Evolutionary conservation across 2,329 filamentous ascomycete species (phyloP).

Genomic region (Xylariaceae sp.): DNA sequence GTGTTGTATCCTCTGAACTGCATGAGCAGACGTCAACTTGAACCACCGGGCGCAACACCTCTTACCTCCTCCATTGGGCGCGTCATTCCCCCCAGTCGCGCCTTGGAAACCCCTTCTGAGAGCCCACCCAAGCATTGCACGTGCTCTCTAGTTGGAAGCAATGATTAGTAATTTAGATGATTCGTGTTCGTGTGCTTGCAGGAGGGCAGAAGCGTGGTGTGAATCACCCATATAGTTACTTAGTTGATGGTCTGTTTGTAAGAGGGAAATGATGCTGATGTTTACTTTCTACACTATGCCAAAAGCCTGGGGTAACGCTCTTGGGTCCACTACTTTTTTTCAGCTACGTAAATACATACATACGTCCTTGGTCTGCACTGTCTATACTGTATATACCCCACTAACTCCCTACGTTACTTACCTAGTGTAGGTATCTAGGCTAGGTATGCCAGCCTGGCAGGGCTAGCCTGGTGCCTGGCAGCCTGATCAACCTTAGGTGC

Average conservation of each 20-base stretch:
- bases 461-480: neutral
- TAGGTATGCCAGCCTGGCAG: no score
- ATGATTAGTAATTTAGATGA: neutral
- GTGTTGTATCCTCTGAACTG: slow-evolving; percentile 46
- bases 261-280: neutral
- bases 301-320: neutral
- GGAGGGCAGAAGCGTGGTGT: neutral
- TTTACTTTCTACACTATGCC: neutral
- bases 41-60: slow-evolving; percentile 2
- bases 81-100: slow-evolving; percentile 41
- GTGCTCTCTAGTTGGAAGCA: slow-evolving; percentile 13
- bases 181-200: neutral
- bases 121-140: slow-evolving; percentile 65
- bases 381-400: no score
- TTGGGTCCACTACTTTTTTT: neutral
- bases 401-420: no score
- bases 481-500: neutral
- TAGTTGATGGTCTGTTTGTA: neutral
- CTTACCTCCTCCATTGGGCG: slow-evolving; percentile 34
- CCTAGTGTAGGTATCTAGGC: no score
- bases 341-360: neutral
- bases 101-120: slow-evolving; percentile 50
- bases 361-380: no score
- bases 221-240: neutral
- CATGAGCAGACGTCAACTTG: slow-evolving; percentile 16